These are phyloP conservation scores for Nepenthes mirabilis DNA, from an alignment of 148 eudicot genomes.

Conservation along the genomic window DNA sequence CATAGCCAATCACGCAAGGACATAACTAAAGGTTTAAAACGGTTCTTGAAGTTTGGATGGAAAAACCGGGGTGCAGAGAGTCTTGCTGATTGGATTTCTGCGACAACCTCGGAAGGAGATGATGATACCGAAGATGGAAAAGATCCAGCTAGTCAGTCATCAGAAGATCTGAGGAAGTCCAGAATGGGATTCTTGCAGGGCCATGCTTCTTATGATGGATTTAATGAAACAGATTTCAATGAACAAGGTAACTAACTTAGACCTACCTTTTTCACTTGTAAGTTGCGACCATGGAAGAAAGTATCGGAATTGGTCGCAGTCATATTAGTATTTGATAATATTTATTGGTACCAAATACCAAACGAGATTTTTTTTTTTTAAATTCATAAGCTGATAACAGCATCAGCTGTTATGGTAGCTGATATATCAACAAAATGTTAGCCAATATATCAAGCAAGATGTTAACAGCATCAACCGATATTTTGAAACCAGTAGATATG, in stretches of 20 bases:
- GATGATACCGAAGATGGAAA: conserved; percentile 93
- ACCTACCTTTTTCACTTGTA: conserved; percentile 1
- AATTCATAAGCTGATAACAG: too few species aligned
- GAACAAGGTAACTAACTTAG: conserved; percentile 56
- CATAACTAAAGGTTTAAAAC: conserved; percentile 68
- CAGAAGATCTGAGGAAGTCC: conserved; percentile 90
- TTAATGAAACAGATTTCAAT: conserved; percentile 51
- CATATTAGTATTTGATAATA: too few species aligned
- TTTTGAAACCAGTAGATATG: too few species aligned
- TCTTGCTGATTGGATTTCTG: conserved; percentile 88
- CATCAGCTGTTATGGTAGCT: too few species aligned
- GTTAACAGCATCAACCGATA: too few species aligned
- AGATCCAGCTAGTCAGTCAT: conserved; percentile 57
- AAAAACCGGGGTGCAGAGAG: conserved; percentile 65
- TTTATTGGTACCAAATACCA: too few species aligned
- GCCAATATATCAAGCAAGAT: too few species aligned
- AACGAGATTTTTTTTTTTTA: too few species aligned
- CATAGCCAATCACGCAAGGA: conserved; percentile 57
- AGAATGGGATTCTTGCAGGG: conserved; percentile 87
- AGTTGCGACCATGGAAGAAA: not conserved
- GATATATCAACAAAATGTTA: too few species aligned
- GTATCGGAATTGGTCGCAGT: too few species aligned
- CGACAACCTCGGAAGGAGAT: conserved; percentile 97
- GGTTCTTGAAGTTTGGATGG: conserved; percentile 82
- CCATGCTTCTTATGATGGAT: conserved; percentile 65